Conservation (phyloP, 2,329 filamentous ascomycete genomes). For the Cladophialophora immunda region DNA sequence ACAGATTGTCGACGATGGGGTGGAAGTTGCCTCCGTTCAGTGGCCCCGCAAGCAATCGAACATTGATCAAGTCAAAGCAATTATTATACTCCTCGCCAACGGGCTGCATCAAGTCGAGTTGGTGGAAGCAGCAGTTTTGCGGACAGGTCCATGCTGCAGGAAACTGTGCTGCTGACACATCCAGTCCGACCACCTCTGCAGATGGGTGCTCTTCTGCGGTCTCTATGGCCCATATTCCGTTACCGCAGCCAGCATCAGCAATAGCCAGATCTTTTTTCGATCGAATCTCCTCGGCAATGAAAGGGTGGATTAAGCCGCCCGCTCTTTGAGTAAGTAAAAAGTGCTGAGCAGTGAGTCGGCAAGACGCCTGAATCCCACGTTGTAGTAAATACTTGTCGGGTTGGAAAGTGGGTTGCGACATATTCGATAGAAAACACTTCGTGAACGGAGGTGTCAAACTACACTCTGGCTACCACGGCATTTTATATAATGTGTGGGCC, state of each 20-base stretch:
- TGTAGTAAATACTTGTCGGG: background rate
- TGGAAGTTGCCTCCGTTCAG: background rate
- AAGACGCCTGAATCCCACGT: background rate
- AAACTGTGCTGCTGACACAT: constrained; percentile 47
- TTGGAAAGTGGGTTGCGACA: background rate
- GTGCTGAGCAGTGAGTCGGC: constrained; percentile 4
- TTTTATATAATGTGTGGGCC: too few relatives aligned
- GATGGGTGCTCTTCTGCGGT: constrained; percentile 41
- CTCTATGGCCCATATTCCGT: constrained; percentile 49
- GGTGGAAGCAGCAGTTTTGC: constrained; percentile 25
- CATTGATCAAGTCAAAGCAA: constrained; percentile 41
- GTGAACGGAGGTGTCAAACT: too few relatives aligned
- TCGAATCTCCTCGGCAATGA: background rate
- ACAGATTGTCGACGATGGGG: background rate
- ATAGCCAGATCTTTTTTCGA: constrained; percentile 24
- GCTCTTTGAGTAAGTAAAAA: background rate
- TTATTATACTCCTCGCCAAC: constrained; percentile 33
- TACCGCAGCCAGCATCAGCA: constrained; percentile 47
- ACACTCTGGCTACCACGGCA: too few relatives aligned
- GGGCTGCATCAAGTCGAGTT: constrained; percentile 39
- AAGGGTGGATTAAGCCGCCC: background rate
- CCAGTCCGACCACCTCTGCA: constrained; percentile 49
- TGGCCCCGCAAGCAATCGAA: constrained; percentile 15
- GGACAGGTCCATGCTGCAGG: constrained; percentile 41
- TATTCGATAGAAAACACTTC: background rate